phyloP scores from a whole-genome alignment of 305 asterid genomes.

The Rubia peregrina region DNA sequence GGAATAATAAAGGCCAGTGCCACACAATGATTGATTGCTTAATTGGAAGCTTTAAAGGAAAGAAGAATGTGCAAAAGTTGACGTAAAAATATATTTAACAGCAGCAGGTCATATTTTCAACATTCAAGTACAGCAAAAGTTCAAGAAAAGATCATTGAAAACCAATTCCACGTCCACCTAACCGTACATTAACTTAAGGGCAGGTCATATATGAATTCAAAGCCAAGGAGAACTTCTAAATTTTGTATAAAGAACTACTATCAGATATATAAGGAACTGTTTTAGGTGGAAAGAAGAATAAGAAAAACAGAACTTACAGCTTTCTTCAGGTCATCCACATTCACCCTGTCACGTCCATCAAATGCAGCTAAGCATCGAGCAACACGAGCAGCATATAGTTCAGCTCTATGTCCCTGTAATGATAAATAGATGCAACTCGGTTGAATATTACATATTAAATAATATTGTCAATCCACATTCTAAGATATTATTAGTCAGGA shows the following conservation, averaged over 20 bases:
- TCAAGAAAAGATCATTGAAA: slow-evolving; percentile 1
- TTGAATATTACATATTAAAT: neutral
- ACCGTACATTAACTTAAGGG: neutral
- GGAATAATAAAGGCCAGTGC: neutral
- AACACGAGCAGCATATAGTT: slow-evolving; percentile 93
- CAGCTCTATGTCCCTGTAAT: slow-evolving; percentile 97
- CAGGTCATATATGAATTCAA: neutral
- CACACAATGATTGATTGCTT: neutral
- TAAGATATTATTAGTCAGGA: neutral
- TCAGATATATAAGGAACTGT: slow-evolving; percentile 11
- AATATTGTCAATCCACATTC: neutral
- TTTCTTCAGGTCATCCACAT: slow-evolving; percentile 92
- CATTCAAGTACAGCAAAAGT: neutral
- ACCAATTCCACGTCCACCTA: neutral
- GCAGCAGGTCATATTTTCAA: neutral
- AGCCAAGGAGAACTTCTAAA: neutral
- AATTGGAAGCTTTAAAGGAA: no score
- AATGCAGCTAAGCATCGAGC: slow-evolving; percentile 93
- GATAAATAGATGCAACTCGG: slow-evolving; percentile 14
- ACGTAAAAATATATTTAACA: neutral
- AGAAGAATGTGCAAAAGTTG: neutral
- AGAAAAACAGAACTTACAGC: slow-evolving; percentile 39
- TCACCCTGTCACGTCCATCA: slow-evolving; percentile 90
- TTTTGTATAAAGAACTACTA: neutral
- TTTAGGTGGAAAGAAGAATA: neutral